Percentiles rank a stretch among this genome's conserved stretches.
phyloP scores from a whole-genome alignment of 495 filamentous ascomycete genomes.

The Penicillium mononematosum region DNA sequence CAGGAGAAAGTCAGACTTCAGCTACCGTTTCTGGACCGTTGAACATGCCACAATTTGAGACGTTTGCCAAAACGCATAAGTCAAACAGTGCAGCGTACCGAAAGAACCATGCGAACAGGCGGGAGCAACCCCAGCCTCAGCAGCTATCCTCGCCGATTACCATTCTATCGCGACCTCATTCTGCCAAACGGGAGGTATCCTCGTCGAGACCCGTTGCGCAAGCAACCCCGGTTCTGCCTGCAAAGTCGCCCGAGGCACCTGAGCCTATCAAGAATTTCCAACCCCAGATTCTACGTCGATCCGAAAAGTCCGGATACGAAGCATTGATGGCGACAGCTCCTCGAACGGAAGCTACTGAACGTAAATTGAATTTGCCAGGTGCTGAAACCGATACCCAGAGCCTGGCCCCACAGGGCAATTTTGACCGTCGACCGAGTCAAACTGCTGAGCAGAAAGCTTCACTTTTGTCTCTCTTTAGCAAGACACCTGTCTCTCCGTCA shows the following conservation, averaged over 20 bases:
- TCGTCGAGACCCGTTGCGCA: slow-evolving; percentile 19
- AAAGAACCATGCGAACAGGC: slow-evolving; percentile 23
- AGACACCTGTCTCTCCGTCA: slow-evolving; percentile 40
- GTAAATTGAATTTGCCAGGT: slow-evolving; percentile 18
- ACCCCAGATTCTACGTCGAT: slow-evolving; percentile 59
- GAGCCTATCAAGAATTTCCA: slow-evolving; percentile 52
- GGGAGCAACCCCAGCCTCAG: slow-evolving; percentile 21
- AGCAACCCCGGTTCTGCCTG: slow-evolving; percentile 18
- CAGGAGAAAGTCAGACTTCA: slow-evolving; percentile 27
- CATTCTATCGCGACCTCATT: slow-evolving; percentile 45
- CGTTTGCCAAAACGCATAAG: slow-evolving; percentile 28
- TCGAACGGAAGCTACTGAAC: slow-evolving; percentile 11
- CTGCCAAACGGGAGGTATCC: slow-evolving; percentile 33
- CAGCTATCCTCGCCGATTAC: slow-evolving; percentile 42
- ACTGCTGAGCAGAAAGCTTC: slow-evolving; percentile 63
- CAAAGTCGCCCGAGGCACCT: slow-evolving; percentile 23
- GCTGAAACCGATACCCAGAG: slow-evolving; percentile 6
- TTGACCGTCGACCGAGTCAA: slow-evolving; percentile 46
- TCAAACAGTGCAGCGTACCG: slow-evolving; percentile 24
- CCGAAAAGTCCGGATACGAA: slow-evolving; percentile 38
- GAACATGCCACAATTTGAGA: slow-evolving; percentile 50
- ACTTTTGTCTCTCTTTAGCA: slow-evolving; percentile 72
- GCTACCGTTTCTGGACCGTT: slow-evolving; percentile 54
- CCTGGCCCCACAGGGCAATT: slow-evolving; percentile 17
- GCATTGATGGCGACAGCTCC: slow-evolving; percentile 19